phyloP scores from a whole-genome alignment of 305 asterid species.

The Rubia tinctorum region DNA sequence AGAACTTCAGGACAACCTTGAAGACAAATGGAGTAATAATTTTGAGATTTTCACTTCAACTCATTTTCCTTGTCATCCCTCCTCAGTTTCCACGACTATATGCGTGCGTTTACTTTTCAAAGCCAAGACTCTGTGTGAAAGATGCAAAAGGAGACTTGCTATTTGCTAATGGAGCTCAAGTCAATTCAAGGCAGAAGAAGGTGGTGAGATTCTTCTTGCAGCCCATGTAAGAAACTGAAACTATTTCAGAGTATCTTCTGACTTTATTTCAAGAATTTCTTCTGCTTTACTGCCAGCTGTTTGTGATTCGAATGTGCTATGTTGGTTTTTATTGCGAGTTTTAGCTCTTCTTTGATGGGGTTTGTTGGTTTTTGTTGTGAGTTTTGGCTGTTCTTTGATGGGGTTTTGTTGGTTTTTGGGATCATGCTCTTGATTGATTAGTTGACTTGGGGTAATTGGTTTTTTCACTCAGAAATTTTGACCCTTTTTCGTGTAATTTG shows the following conservation, averaged over 20 bases:
- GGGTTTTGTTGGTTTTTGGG: background rate
- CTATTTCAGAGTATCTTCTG: background rate
- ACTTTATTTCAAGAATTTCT: conserved; percentile 7
- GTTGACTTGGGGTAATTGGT: conserved; percentile 12
- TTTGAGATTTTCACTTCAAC: background rate
- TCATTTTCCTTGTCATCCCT: conserved; percentile 1
- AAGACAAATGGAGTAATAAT: conserved; percentile 12
- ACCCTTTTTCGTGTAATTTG: background rate
- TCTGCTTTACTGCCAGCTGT: background rate
- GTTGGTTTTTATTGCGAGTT: background rate
- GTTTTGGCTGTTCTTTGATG: background rate
- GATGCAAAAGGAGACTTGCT: background rate
- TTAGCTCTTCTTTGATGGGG: background rate
- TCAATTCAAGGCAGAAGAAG: conserved; percentile 15
- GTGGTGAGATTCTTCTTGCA: conserved; percentile 9
- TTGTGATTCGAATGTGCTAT: background rate
- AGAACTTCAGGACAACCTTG: conserved; percentile 32
- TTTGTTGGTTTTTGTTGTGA: background rate
- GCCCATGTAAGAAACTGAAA: conserved; percentile 7
- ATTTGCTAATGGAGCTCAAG: background rate
- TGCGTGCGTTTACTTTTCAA: background rate
- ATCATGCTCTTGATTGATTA: background rate
- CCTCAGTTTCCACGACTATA: background rate
- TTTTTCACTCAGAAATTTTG: background rate
- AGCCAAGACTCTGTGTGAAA: background rate